Evolutionary conservation across 2,329 filamentous ascomycete genomes (phyloP).

Genomic region (Ophiocordyceps unilateralis): DNA sequence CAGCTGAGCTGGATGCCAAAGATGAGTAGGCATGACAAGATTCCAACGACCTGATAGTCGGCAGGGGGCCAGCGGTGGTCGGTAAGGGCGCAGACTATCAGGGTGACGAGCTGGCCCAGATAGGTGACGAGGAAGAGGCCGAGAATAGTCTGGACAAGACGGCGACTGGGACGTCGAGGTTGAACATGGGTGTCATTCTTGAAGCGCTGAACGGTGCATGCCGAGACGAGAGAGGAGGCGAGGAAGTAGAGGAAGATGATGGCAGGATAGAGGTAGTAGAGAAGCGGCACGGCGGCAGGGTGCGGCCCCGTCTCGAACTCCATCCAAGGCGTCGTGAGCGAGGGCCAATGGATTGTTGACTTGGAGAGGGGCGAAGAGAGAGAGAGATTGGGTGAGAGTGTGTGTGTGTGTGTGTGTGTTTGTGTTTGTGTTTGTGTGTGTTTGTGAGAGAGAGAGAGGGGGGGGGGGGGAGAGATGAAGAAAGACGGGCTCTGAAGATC

Average conservation of each 20-base stretch:
- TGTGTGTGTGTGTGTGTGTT: too few relatives aligned
- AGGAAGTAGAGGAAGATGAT: constrained; percentile 40
- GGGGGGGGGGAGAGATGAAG: background rate
- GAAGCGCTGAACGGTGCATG: constrained; percentile 33
- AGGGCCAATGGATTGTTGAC: background rate
- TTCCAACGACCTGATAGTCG: constrained; percentile 35
- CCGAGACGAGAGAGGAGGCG: constrained; percentile 28
- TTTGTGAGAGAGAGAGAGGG: too few relatives aligned
- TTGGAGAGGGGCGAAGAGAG: background rate
- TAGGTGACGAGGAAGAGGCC: constrained; percentile 27
- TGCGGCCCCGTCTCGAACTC: constrained; percentile 3
- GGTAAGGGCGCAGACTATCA: constrained; percentile 19
- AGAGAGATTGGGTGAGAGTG: background rate
- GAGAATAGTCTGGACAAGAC: constrained; percentile 22
- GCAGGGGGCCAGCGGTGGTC: constrained; percentile 22
- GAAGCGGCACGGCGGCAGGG: constrained; percentile 18
- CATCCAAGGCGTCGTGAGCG: constrained; percentile 5
- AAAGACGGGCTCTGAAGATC: background rate
- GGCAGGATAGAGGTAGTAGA: constrained; percentile 43
- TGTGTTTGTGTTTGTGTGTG: too few relatives aligned
- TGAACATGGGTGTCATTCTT: constrained; percentile 8
- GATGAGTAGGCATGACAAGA: constrained; percentile 43
- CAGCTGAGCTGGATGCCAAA: constrained; percentile 43
- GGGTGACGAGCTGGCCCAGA: constrained; percentile 24
- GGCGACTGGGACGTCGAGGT: constrained; percentile 6